Evolutionary conservation across 352 stramenopile genomes (phyloP).

Genomic region (Pythium phragmitis): DNA sequence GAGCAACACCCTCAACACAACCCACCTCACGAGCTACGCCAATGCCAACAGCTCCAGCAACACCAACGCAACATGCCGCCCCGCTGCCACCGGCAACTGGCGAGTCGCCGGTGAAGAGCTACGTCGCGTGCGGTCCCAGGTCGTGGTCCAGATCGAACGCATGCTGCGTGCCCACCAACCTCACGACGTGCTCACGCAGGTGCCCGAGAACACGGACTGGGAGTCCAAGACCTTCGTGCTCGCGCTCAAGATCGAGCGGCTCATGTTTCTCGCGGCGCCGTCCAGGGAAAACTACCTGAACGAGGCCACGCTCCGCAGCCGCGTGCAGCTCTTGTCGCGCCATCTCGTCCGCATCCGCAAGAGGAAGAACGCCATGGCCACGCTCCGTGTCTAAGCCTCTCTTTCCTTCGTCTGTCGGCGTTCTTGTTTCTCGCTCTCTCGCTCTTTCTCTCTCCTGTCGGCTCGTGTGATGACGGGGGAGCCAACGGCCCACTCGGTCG

Average conservation of each 20-base stretch:
- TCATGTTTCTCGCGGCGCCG: constrained; percentile 62
- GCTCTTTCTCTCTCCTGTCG: background rate
- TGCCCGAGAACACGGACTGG: constrained; percentile 63
- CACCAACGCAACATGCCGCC: constrained; percentile 1
- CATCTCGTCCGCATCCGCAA: constrained; percentile 59
- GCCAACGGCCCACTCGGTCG: background rate
- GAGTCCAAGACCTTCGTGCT: constrained; percentile 56
- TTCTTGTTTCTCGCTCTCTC: background rate
- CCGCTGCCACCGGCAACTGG: constrained; percentile 32
- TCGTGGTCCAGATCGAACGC: constrained; percentile 51
- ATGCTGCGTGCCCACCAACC: constrained; percentile 57
- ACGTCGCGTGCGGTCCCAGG: constrained; percentile 38
- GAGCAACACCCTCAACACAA: constrained; percentile 13
- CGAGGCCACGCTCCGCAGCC: constrained; percentile 45
- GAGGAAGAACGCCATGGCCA: constrained; percentile 53
- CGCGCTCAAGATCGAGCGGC: constrained; percentile 61
- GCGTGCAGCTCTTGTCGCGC: constrained; percentile 52
- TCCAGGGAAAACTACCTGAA: constrained; percentile 57
- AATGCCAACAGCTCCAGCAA: constrained; percentile 2
- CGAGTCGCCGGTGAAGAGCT: constrained; percentile 40
- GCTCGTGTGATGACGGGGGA: too few species aligned
- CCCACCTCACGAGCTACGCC: constrained; percentile 2
- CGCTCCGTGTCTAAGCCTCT: constrained; percentile 18
- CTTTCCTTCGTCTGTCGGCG: background rate
- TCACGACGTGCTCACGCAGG: constrained; percentile 57